Percentiles rank a stretch among this genome's conserved stretches.
Conservation (phyloP, 2,329 filamentous ascomycete genomes). For the Arthrobotrys sphaeroides region DNA sequence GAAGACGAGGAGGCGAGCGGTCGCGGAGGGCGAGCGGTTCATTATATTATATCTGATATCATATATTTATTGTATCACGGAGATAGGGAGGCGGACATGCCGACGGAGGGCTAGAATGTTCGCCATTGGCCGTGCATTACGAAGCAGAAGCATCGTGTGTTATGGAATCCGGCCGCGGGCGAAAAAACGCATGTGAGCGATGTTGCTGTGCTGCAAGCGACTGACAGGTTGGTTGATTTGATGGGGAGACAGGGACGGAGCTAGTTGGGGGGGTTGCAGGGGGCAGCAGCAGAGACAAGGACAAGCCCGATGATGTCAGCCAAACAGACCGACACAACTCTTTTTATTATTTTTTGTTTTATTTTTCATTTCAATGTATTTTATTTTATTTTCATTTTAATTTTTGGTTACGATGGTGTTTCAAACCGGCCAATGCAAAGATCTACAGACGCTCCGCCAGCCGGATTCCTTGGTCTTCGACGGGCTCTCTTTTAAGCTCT, state of each 20-base stretch:
- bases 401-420: too few species aligned
- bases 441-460: too few species aligned
- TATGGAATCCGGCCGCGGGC: too few species aligned
- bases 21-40: not conserved
- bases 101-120: not conserved
- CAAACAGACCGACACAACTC: not conserved
- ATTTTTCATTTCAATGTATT: not conserved
- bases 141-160: not conserved
- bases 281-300: too few species aligned
- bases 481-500: too few species aligned
- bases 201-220: not conserved
- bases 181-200: too few species aligned
- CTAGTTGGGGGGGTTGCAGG: conserved; percentile 3
- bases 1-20: not conserved
- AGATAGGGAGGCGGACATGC: not conserved
- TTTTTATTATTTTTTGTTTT: not conserved
- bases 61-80: not conserved
- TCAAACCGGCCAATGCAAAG: too few species aligned
- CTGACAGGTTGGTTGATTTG: not conserved
- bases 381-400: not conserved
- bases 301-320: conserved; percentile 8
- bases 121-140: not conserved
- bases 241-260: too few species aligned
- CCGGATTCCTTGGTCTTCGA: too few species aligned
- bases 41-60: not conserved